phyloP scores from a whole-genome alignment of 345 rosid species.

The Salix koriyanagi region DNA sequence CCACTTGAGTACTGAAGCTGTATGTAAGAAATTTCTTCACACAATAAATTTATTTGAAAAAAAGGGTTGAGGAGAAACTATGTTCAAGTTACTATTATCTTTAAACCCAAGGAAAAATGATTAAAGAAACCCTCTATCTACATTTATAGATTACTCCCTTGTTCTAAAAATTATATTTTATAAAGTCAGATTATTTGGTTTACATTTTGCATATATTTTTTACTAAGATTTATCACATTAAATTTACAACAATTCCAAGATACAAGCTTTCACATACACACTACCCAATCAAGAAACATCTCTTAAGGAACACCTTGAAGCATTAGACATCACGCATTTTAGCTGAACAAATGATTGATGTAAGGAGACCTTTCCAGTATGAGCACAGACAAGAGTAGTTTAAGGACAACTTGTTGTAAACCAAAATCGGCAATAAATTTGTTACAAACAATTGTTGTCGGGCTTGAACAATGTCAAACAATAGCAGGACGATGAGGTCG shows the following conservation, averaged over 20 bases:
- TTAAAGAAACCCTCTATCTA: not conserved
- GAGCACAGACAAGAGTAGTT: too few species aligned
- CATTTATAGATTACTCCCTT: not conserved
- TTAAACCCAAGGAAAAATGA: not conserved
- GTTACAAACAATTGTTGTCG: too few species aligned
- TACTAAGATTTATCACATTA: not conserved
- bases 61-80: not conserved
- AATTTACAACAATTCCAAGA: not conserved
- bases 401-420: too few species aligned
- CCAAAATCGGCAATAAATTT: too few species aligned
- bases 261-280: not conserved
- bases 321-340: too few species aligned
- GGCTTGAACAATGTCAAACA: too few species aligned
- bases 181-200: not conserved
- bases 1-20: constrained; percentile 47
- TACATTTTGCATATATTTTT: not conserved
- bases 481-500: too few species aligned
- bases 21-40: constrained; percentile 20
- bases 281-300: not conserved
- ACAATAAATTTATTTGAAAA: constrained; percentile 6
- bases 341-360: too few species aligned
- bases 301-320: too few species aligned
- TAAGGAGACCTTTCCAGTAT: too few species aligned
- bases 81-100: not conserved
- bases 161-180: not conserved